phyloP scores from a whole-genome alignment of 1,139 yeast genomes.

The Magnusiomyces starmeri region DNA sequence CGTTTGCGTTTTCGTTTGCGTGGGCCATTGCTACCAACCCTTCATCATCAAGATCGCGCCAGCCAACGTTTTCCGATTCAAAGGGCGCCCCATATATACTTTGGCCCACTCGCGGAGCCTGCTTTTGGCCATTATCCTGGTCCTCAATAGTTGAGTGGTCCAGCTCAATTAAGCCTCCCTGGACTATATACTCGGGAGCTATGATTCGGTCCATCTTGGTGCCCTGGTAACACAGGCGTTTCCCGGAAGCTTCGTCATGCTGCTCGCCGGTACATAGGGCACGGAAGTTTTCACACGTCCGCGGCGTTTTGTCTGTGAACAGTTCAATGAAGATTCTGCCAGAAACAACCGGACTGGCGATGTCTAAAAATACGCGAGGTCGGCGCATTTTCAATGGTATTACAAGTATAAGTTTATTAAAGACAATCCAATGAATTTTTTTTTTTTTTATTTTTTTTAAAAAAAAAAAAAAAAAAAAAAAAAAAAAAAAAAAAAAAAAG shows the following conservation, averaged over 20 bases:
- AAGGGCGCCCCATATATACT: conserved; percentile 36
- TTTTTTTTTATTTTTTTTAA: neutral
- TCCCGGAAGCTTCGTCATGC: conserved; percentile 15
- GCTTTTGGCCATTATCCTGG: too few relatives aligned
- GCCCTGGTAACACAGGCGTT: conserved; percentile 35
- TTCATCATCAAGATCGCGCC: conserved; percentile 23
- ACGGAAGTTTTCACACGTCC: conserved; percentile 41
- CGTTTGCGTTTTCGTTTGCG: conserved; percentile 48
- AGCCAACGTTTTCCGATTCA: conserved; percentile 54
- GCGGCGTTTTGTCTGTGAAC: conserved; percentile 47
- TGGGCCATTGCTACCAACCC: conserved; percentile 56
- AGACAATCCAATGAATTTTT: neutral
- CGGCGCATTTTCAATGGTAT: conserved; percentile 3
- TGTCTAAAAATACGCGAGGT: conserved; percentile 48
- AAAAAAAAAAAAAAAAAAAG: conserved; percentile 32
- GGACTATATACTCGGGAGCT: conserved; percentile 66
- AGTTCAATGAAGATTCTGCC: conserved; percentile 68
- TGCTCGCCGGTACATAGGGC: conserved; percentile 31
- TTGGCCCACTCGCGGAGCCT: conserved; percentile 23
- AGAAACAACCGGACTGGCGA: conserved; percentile 41
- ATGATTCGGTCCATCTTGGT: conserved; percentile 42
- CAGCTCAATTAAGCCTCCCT: conserved; percentile 56
- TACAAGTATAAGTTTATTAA: neutral
- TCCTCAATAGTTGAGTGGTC: neutral
- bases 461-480: neutral